These are phyloP conservation scores for Atkinsonella texensis DNA, from an alignment of 2,329 filamentous ascomycete genomes.

Conservation along the genomic window DNA sequence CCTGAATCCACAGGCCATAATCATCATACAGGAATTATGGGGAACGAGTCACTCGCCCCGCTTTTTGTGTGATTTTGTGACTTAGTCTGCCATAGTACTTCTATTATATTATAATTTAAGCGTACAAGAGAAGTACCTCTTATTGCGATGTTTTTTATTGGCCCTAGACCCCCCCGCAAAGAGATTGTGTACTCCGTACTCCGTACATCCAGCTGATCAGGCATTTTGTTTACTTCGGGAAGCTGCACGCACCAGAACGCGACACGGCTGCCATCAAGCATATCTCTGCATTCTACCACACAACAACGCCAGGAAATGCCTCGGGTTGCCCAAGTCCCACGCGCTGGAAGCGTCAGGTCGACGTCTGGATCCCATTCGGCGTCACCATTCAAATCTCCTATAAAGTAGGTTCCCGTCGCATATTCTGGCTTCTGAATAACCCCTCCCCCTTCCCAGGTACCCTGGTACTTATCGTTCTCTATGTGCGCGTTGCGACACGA, in stretches of 20 bases:
- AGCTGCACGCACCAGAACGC: conserved; percentile 7
- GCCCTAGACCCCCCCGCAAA: too few species aligned
- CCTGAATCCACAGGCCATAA: too few species aligned
- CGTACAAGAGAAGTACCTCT: too few species aligned
- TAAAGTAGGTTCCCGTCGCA: conserved; percentile 35
- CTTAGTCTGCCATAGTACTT: too few species aligned
- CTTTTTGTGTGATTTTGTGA: too few species aligned
- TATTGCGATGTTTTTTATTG: too few species aligned
- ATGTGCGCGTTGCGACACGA: neutral
- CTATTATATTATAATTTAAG: too few species aligned
- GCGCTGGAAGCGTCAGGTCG: conserved; percentile 34
- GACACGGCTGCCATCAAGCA: conserved; percentile 3
- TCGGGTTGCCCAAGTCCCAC: conserved; percentile 44
- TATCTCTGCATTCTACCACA: conserved; percentile 4
- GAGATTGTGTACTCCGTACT: too few species aligned
- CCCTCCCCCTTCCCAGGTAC: neutral
- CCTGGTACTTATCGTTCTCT: neutral
- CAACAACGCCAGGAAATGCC: conserved; percentile 32
- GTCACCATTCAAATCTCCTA: conserved; percentile 44
- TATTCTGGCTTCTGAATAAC: neutral
- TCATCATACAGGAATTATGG: too few species aligned
- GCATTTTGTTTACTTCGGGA: conserved; percentile 11
- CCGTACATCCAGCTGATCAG: too few species aligned
- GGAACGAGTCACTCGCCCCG: too few species aligned
- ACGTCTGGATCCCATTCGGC: conserved; percentile 33